phyloP scores from a whole-genome alignment of 352 stramenopile genomes.

The Globisporangium uncinulatum region DNA sequence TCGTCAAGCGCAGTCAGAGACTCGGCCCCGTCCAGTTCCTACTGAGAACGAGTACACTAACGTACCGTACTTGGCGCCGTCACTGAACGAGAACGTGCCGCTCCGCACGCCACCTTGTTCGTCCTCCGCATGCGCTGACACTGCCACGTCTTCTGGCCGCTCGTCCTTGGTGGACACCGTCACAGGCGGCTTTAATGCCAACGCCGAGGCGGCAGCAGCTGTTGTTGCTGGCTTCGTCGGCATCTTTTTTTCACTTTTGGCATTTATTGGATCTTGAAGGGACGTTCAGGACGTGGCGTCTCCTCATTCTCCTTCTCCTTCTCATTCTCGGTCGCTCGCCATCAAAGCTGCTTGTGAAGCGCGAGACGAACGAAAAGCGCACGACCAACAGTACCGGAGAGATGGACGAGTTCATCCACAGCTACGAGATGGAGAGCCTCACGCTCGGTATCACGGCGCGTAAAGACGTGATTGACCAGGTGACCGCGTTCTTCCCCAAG shows the following conservation, averaged over 20 bases:
- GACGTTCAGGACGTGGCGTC: not conserved
- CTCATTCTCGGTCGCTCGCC: not conserved
- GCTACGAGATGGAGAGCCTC: conserved; percentile 76
- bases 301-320: no score
- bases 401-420: conserved; percentile 67
- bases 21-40: not conserved
- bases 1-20: no score
- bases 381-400: not conserved
- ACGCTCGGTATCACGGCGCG: conserved; percentile 56
- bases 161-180: conserved; percentile 10
- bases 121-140: conserved; percentile 18
- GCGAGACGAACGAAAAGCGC: no score
- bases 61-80: conserved; percentile 55
- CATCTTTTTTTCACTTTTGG: not conserved
- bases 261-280: conserved; percentile 20
- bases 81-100: conserved; percentile 61
- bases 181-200: conserved; percentile 12
- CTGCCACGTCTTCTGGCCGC: conserved; percentile 22
- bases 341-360: no score
- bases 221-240: not conserved
- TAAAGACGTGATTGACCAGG: conserved; percentile 42
- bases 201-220: not conserved
- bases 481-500: conserved; percentile 39
- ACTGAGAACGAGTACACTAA: not conserved
- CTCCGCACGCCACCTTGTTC: conserved; percentile 25